Evolutionary conservation across 257 asterid genomes (phyloP).

Genomic region (Craterostigma plantagineum): DNA sequence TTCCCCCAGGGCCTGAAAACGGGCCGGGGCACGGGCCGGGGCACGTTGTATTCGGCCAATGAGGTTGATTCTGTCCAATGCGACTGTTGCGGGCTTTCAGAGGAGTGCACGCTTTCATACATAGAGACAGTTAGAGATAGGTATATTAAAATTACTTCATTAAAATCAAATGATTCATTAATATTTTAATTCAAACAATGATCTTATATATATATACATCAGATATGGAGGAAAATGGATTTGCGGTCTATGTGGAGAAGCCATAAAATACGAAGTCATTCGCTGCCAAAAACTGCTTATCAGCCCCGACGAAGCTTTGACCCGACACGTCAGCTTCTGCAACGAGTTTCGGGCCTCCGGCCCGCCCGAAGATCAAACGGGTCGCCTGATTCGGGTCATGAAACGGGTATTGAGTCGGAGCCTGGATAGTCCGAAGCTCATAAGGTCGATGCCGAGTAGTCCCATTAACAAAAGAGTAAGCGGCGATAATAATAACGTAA

Average conservation of each 20-base stretch:
- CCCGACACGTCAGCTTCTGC: conserved; percentile 51
- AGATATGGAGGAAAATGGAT: conserved; percentile 88
- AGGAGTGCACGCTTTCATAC: conserved; percentile 71
- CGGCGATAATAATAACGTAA: background rate
- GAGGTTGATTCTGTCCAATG: conserved; percentile 65
- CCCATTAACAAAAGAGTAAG: conserved; percentile 29
- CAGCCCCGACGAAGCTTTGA: conserved; percentile 52
- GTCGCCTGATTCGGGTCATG: conserved; percentile 42
- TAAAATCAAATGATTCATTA: background rate
- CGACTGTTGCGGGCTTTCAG: conserved; percentile 81
- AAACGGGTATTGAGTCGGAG: conserved; percentile 34
- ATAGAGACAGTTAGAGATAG: conserved; percentile 41
- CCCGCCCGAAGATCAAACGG: conserved; percentile 36
- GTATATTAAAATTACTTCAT: conserved; percentile 9
- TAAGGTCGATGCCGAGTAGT: conserved; percentile 55
- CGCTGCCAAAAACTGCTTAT: conserved; percentile 38
- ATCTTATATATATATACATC: too few species aligned
- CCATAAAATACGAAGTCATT: conserved; percentile 61
- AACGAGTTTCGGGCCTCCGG: conserved; percentile 32
- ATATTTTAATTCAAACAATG: background rate
- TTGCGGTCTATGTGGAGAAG: conserved; percentile 90
- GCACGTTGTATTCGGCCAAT: conserved; percentile 13
- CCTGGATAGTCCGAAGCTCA: conserved; percentile 34
- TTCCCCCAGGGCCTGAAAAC: conserved; percentile 23
- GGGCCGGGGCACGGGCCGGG: too few species aligned